Evolutionary conservation across 306 rosid species (phyloP).

Genomic region (Medicago arabica): DNA sequence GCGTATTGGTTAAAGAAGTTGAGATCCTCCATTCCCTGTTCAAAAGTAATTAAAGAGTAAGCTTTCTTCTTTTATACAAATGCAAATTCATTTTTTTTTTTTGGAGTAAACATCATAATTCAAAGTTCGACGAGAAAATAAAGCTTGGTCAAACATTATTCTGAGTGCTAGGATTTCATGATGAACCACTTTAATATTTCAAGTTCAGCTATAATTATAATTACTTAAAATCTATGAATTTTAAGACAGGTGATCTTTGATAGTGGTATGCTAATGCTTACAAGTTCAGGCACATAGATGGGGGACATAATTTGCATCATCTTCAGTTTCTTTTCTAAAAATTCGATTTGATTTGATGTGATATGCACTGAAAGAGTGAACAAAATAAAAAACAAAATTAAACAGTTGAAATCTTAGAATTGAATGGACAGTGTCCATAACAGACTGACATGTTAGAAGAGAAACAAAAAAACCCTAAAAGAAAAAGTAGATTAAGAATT

Average conservation of each 20-base stretch:
- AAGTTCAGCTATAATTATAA: no score
- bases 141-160: background rate
- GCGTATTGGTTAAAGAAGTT: constrained; percentile 40
- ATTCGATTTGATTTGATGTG: background rate
- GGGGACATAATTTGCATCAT: constrained; percentile 47
- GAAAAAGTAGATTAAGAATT: constrained; percentile 3
- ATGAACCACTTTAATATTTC: no score
- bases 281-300: constrained; percentile 47
- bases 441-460: background rate
- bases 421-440: background rate
- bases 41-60: background rate
- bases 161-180: no score
- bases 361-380: constrained; percentile 19
- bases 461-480: background rate
- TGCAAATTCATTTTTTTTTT: background rate
- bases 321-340: background rate
- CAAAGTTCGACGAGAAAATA: background rate
- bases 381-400: background rate
- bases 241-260: background rate
- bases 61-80: background rate
- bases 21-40: constrained; percentile 42
- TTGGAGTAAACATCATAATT: no score
- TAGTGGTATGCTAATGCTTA: constrained; percentile 45
- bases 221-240: background rate
- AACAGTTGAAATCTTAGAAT: background rate